Base-by-base conservation (phyloP, 208 protist genomes). In the Acanthamoeba sp. region DNA sequence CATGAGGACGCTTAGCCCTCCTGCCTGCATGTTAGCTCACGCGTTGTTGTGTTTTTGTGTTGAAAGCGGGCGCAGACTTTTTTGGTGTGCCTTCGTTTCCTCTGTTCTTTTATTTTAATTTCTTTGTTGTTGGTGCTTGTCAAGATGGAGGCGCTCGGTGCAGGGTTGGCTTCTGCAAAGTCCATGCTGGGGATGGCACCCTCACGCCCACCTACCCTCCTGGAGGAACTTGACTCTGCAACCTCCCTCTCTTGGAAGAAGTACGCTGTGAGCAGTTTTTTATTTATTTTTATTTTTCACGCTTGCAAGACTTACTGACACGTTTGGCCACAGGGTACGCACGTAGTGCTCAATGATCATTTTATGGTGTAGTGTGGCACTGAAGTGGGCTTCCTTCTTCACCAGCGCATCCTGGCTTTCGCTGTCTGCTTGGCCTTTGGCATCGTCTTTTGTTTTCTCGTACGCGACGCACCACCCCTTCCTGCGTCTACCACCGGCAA, bases 241-340 rank as follows among this genome's bases (percentile, higher is more conserved):
- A 76, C 66, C n/a, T 76, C 66, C 66, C 66, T 76, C 66, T 76
- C 66, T 29, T 76, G 66, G 66, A 76, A 76, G 40, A 76, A 76
- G 66, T 76, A 76, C 66, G 7, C 45, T 50, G 0, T 50, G 9
- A 9, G 32, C 66, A 18, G 20, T 71, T 34, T 29, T 36, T 29
- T 14, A 22, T 20, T 2, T 38, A 7, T 36, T 29, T 16, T 9
- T 42, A 1, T 24, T 40, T 76, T 18, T 34, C 5, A 40, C 2
- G 7, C 2, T 76, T 5, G 29, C 62, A 27, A 36, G 14, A 27
- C n/a, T 34, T 12, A 34, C 7, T 34, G 2, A 29, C 20, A 9
- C 20, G 7, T 9, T 27, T 4, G 62, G 10, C 20, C 14, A 22
- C 66, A 76, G 66, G 32, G 66, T 76, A 76, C 66, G 66, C 20